Conservation (phyloP, 176 grass and related monocot genomes). For the Zoysia japonica region DNA sequence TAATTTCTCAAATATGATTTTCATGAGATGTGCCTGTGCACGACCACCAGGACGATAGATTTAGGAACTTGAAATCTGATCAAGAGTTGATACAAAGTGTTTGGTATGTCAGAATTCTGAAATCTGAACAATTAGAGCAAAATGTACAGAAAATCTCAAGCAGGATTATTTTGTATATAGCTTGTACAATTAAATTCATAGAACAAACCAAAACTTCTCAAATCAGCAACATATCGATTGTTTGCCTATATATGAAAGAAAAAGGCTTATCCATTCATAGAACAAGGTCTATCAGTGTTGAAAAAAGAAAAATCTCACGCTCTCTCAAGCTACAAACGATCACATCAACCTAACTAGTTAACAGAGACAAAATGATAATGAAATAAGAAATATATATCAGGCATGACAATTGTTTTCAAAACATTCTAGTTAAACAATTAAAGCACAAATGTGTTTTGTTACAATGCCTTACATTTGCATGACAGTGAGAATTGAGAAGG, state of each 20-base stretch:
- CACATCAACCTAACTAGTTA: not conserved
- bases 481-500: slow-evolving; percentile 17
- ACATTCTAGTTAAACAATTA: not conserved
- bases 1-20: not conserved
- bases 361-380: not conserved
- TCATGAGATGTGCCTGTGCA: not conserved
- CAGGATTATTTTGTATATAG: not conserved
- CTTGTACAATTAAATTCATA: not conserved
- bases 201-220: not conserved
- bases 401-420: slow-evolving; percentile 2
- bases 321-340: not conserved
- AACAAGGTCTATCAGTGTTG: not conserved
- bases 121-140: not conserved
- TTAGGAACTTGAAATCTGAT: not conserved
- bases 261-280: not conserved
- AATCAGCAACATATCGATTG: not conserved
- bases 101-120: not conserved
- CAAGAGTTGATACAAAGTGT: not conserved
- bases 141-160: not conserved
- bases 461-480: not conserved
- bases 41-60: not conserved
- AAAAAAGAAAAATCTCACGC: not conserved
- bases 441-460: not conserved
- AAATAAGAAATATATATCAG: not conserved
- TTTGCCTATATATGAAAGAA: not conserved